Base-by-base conservation (phyloP, 148 eudicot genomes). In the Rhododendron ferrugineum region DNA sequence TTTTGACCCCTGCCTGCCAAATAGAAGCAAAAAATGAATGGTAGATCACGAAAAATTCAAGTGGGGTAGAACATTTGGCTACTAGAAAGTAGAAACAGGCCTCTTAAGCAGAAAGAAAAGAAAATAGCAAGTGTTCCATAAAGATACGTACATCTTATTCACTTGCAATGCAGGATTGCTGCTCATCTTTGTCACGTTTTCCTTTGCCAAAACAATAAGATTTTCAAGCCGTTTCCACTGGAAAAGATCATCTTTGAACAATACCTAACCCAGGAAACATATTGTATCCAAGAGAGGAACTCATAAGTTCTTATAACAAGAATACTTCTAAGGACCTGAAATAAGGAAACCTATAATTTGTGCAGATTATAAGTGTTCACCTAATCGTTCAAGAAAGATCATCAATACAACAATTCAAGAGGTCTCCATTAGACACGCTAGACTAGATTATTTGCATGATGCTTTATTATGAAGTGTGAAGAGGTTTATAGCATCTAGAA, bases 191-290 rank as follows among this genome's bases (percentile, higher is more conserved):
- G 90, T 86, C 60, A 95, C 99, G 80, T 97, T 93, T 88, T 97
- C 98, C 91, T 97, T 97, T 44, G 99, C 99, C 84, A 97, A 87
- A 82, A 90, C 90, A 85, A 97, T 97, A 80, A 97, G 91, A 85
- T 97, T 97, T 88, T 97, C 98, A 82, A 97, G 94, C 68, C 99
- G 88, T 88, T 97, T 97, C 99, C 99, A 97, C 85, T 97, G 99
- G 86, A 97, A 97, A 81, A 92, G 87, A 44, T 96, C 98, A 80
- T 92, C 99, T 92, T 97, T 97, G 86, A 96, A 97, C 75, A 97
- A 91, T 84, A 97, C 99, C 99, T 97, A 86, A 79, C 80, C 88
- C 84, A 84, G 62, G 62, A 88, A 79, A 62, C 78, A 85, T 66
- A 10, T 26, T 66, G 73, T 11, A 66, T 66, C 73, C 34, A 23